phyloP scores from a whole-genome alignment of 306 rosid species.

The Cicer pinnatifidum region DNA sequence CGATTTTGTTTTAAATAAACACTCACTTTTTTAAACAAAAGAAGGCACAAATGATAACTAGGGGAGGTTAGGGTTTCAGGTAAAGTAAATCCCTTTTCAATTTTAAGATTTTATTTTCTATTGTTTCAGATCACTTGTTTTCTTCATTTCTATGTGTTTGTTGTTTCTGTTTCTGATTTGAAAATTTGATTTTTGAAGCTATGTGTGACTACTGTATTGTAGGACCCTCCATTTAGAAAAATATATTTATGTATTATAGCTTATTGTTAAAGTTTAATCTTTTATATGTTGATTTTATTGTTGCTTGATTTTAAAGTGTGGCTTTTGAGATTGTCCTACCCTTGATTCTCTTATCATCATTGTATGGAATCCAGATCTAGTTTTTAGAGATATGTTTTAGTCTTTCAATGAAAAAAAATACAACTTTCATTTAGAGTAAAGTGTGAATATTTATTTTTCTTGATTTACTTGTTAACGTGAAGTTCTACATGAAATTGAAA shows the following conservation, averaged over 20 bases:
- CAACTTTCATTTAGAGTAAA: background rate
- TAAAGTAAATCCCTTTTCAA: conserved; percentile 32
- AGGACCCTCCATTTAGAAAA: conserved; percentile 33
- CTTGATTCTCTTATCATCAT: conserved; percentile 29
- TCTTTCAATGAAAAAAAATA: background rate
- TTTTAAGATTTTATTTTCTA: background rate
- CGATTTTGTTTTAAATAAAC: too few species aligned
- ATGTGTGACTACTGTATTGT: background rate
- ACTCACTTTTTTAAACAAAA: too few species aligned
- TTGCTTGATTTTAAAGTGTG: conserved; percentile 46
- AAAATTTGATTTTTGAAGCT: conserved; percentile 42
- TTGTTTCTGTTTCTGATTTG: conserved; percentile 31
- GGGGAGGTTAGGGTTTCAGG: conserved; percentile 61
- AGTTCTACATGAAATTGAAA: too few species aligned
- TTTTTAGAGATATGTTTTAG: background rate
- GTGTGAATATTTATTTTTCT: background rate
- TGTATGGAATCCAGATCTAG: conserved; percentile 14
- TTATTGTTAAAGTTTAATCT: conserved; percentile 2
- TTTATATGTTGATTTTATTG: conserved; percentile 18
- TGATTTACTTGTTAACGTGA: too few species aligned
- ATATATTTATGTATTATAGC: conserved; percentile 2
- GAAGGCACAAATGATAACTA: background rate
- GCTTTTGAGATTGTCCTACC: conserved; percentile 43
- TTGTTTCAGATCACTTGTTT: conserved; percentile 38
- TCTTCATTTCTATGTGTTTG: background rate